Conservation (phyloP, 2,329 filamentous ascomycete genomes). For the Ustilaginoidea virens region DNA sequence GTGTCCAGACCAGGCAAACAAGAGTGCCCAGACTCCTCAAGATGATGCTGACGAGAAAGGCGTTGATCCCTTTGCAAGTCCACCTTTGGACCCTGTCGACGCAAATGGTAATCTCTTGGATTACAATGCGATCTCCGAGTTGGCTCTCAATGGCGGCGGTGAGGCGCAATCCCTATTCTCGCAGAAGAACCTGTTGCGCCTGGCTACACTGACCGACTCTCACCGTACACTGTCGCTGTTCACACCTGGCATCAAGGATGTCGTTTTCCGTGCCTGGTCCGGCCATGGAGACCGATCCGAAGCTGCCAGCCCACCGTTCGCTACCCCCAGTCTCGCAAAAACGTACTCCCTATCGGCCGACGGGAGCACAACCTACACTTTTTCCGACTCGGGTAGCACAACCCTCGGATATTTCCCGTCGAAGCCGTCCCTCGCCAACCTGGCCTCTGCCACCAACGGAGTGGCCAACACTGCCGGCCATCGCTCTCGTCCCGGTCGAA, state of each 20-base stretch:
- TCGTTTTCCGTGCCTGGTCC: slow-evolving; percentile 86
- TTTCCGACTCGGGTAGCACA: slow-evolving; percentile 54
- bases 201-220: slow-evolving; percentile 72
- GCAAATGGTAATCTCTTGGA: slow-evolving; percentile 63
- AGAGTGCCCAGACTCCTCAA: slow-evolving; percentile 31
- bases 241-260: slow-evolving; percentile 78
- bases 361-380: slow-evolving; percentile 52
- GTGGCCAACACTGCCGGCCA: slow-evolving; percentile 47
- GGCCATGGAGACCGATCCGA: slow-evolving; percentile 60
- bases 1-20: slow-evolving; percentile 61
- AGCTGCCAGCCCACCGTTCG: slow-evolving; percentile 28
- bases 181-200: slow-evolving; percentile 76
- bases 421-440: slow-evolving; percentile 48
- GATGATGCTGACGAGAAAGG: slow-evolving; percentile 41
- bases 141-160: slow-evolving; percentile 64
- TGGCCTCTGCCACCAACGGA: slow-evolving; percentile 44
- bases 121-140: slow-evolving; percentile 55
- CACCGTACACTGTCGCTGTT: slow-evolving; percentile 84
- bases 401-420: slow-evolving; percentile 48
- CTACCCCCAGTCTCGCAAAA: slow-evolving; percentile 41
- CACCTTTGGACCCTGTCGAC: slow-evolving; percentile 71
- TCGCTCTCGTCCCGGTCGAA: slow-evolving; percentile 48
- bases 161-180: slow-evolving; percentile 87
- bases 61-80: slow-evolving; percentile 68
- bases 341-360: slow-evolving; percentile 46